A percentile compares a stretch with the other conserved stretches of the same genome.
phyloP scores from a whole-genome alignment of 2,329 filamentous ascomycete genomes.

The Aureobasidium lini region DNA sequence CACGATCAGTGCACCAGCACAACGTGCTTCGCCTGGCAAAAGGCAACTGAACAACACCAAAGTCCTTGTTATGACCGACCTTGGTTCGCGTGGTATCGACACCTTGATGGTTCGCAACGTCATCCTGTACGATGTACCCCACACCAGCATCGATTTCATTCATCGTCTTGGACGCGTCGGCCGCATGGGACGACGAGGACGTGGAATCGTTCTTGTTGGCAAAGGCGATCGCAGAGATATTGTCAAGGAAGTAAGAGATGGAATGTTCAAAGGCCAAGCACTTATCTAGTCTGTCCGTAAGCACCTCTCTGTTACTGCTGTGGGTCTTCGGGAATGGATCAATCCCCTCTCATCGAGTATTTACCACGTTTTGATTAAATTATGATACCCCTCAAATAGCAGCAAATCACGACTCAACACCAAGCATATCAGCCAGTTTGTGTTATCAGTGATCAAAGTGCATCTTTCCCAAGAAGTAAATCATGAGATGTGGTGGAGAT shows the following conservation, averaged over 20 bases:
- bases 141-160: constrained; percentile 96
- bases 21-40: background rate
- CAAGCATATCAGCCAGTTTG: too few species aligned
- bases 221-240: constrained; percentile 85
- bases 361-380: too few species aligned
- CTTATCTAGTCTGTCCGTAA: constrained; percentile 32
- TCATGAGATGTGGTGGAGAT: too few species aligned
- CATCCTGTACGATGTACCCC: constrained; percentile 93
- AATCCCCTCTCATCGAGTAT: too few species aligned
- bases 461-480: too few species aligned
- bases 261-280: constrained; percentile 45
- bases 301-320: too few species aligned
- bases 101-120: constrained; percentile 87
- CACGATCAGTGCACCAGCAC: background rate
- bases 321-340: too few species aligned
- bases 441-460: too few species aligned
- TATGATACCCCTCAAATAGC: too few species aligned
- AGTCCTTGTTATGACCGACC: constrained; percentile 88
- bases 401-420: too few species aligned
- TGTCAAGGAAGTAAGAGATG: constrained; percentile 84
- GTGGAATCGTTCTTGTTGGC: constrained; percentile 84
- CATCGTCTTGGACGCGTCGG: constrained; percentile 88
- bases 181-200: constrained; percentile 82
- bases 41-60: constrained; percentile 67
- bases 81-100: constrained; percentile 89